Evolutionary conservation across 169 alveolate species (phyloP), one percentile per base, ranked within the genome.

Genomic region (Ichthyophthirius multifiliis): DNA sequence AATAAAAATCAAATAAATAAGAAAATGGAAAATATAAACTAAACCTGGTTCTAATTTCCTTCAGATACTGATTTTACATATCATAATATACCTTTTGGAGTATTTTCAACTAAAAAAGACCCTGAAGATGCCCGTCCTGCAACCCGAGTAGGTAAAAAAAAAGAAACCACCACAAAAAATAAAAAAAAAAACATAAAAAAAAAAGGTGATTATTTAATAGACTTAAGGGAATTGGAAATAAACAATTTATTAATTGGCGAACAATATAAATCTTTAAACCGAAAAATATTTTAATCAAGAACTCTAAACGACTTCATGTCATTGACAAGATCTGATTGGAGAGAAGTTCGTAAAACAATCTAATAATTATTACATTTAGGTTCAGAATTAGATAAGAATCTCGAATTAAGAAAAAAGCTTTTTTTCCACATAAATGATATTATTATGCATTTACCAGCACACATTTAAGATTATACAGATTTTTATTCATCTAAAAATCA

Each of bases 401-500:
- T 65, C 62, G 79, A 73, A 71, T 62, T 63, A 43, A 32, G 62
- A 41, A 7, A 44, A 41, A 63, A 41, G 65, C 18, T 64, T 20
- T 23, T 67, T 27, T 64, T 47, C 65, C 84, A 32, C 23, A 31
- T 32, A 31, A 67, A 83, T 76, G 62, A 79, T 30, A 94, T 85
- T 34, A 37, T 83, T 64, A 90, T 91, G 93, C 83, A 74, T 46
- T 43, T 91, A 47, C 97, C 97, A 47, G 90, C 85, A 7, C 55
- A 77, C 43, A 90, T 95, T 63, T 93, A 96, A 43, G 98, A 93
- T 65, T 95, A 95, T 85, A 93, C 98, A 15, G 98, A 92, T 55
- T 95, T 93, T 80, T 93, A 93, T 80, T 89, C 97, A 18, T 89
- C 95, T 2, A 79, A 89, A 75, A 93, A 90, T 41, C 98, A 95